Evolutionary conservation across 2,329 filamentous ascomycete species (phyloP).

Genomic region (Penicillium sp.): DNA sequence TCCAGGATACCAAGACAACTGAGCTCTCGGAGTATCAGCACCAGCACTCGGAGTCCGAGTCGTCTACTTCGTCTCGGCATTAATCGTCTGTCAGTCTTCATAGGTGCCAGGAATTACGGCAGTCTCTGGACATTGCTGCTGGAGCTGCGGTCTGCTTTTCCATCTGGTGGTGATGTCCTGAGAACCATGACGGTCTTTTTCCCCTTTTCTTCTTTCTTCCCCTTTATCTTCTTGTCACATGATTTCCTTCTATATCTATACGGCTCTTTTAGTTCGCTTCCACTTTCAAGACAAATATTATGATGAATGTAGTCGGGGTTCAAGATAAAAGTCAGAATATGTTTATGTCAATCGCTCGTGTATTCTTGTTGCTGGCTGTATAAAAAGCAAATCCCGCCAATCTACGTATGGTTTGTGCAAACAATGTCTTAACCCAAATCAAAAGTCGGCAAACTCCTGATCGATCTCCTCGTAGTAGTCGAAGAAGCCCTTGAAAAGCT

Average conservation of each 20-base stretch:
- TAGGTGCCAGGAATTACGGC: not conserved
- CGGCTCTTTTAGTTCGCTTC: not conserved
- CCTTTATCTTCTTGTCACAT: not conserved
- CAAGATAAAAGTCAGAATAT: not conserved
- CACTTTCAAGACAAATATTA: conserved; percentile 1
- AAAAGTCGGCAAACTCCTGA: conserved; percentile 59
- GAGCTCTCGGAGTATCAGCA: conserved; percentile 8
- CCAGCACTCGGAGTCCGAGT: conserved; percentile 4
- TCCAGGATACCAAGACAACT: conserved; percentile 1
- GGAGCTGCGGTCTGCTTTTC: not conserved
- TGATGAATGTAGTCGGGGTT: conserved; percentile 4
- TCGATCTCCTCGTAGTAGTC: conserved; percentile 83
- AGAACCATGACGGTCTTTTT: not conserved
- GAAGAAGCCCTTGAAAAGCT: conserved; percentile 84
- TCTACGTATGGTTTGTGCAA: not conserved
- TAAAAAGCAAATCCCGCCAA: not conserved
- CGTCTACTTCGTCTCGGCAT: conserved; percentile 1
- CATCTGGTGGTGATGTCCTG: not conserved
- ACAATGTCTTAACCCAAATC: conserved; percentile 1
- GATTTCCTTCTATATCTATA: conserved; percentile 2
- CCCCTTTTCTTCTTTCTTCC: not conserved
- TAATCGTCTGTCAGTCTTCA: not conserved
- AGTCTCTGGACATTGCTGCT: not conserved
- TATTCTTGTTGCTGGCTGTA: conserved; percentile 1
- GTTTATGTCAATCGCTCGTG: not conserved